Conservation (phyloP, 768 basidiomycete genomes). For the Lyophyllum decastes region DNA sequence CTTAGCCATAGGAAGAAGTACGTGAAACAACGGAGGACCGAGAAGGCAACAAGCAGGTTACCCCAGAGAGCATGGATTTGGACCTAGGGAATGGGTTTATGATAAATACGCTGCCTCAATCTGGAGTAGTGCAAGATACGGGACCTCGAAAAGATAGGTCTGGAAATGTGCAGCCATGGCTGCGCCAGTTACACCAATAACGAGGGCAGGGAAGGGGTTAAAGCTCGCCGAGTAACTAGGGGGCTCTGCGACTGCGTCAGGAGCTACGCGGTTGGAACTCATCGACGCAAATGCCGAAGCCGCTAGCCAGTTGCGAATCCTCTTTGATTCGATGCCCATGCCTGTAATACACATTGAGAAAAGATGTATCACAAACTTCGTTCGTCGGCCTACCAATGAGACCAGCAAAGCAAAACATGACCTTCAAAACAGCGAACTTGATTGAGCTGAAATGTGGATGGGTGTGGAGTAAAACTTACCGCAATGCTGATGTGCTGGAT, state of each 20-base stretch:
- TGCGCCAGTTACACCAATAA: slow-evolving; percentile 89
- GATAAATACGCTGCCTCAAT: not conserved
- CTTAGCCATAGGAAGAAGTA: slow-evolving; percentile 94
- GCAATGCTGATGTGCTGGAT: slow-evolving; percentile 95
- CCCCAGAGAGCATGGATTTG: slow-evolving; percentile 94
- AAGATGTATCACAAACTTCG: not conserved
- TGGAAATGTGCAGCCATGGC: slow-evolving; percentile 95
- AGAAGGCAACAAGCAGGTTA: slow-evolving; percentile 75
- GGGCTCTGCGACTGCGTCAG: slow-evolving; percentile 61
- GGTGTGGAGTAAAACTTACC: slow-evolving; percentile 37
- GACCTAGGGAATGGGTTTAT: slow-evolving; percentile 46
- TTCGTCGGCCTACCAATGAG: slow-evolving; percentile 51
- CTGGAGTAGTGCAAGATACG: not conserved
- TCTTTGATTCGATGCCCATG: slow-evolving; percentile 86
- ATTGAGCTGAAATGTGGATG: not conserved
- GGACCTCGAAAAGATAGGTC: slow-evolving; percentile 86
- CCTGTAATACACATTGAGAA: slow-evolving; percentile 17
- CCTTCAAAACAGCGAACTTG: slow-evolving; percentile 35
- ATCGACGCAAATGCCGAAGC: slow-evolving; percentile 45
- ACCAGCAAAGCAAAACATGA: slow-evolving; percentile 96
- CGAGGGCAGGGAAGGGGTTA: slow-evolving; percentile 91
- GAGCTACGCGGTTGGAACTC: slow-evolving; percentile 25
- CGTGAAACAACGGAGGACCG: slow-evolving; percentile 80
- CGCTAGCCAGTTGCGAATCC: slow-evolving; percentile 73
- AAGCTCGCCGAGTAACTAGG: slow-evolving; percentile 76